Conservation (phyloP, 108 stramenopile genomes). For the Fistulifera pelliculosa region DNA sequence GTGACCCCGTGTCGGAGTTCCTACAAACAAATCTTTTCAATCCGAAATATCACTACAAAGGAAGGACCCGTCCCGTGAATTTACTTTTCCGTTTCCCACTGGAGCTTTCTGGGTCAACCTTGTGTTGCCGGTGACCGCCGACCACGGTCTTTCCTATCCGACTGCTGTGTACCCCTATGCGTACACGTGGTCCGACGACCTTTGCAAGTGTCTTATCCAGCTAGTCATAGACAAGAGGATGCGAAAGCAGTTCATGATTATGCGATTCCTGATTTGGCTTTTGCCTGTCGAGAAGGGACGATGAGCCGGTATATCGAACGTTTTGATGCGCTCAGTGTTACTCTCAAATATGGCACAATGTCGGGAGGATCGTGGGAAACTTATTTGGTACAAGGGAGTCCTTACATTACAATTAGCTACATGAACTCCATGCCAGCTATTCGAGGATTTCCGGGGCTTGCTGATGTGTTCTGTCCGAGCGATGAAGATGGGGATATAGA, state of each 20-base stretch:
- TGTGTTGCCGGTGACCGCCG: slow-evolving; percentile 38
- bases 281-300: slow-evolving; percentile 32
- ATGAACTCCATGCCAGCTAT: slow-evolving; percentile 43
- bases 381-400: slow-evolving; percentile 73
- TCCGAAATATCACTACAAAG: slow-evolving; percentile 37
- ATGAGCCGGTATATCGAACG: slow-evolving; percentile 40
- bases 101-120: slow-evolving; percentile 88
- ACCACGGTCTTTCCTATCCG: slow-evolving; percentile 58
- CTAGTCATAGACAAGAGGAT: slow-evolving; percentile 32
- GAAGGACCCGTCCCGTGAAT: slow-evolving; percentile 12
- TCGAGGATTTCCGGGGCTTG: slow-evolving; percentile 54
- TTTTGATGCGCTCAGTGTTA: slow-evolving; percentile 75
- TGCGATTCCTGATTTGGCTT: slow-evolving; percentile 60
- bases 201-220: slow-evolving; percentile 66
- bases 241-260: slow-evolving; percentile 43
- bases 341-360: slow-evolving; percentile 38
- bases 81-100: slow-evolving; percentile 69
- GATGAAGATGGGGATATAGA: neutral
- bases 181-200: slow-evolving; percentile 62
- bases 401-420: slow-evolving; percentile 61
- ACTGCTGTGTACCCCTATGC: slow-evolving; percentile 77
- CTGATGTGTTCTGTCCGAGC: slow-evolving; percentile 43
- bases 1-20: slow-evolving; percentile 52
- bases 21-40: slow-evolving; percentile 53
- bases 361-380: slow-evolving; percentile 45